Evolutionary conservation across 169 alveolate genomes (phyloP), one percentile per base, ranked within the genome.

Genomic region (Ichthyophthirius multifiliis): DNA sequence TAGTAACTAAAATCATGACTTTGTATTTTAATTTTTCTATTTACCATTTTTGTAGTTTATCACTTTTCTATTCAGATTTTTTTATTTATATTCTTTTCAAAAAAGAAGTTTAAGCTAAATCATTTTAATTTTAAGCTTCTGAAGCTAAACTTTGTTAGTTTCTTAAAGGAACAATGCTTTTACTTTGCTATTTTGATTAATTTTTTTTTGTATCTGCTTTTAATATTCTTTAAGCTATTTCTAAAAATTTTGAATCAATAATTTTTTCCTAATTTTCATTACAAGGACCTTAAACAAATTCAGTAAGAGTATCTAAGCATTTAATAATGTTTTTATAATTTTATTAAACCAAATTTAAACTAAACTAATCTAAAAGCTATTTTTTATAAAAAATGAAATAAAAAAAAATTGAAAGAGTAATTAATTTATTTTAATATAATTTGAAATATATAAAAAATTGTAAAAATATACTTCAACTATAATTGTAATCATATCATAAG

Each of bases 211-310:
- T 23, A 13, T 81, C 43, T 27, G 64, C 34, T 71, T 71, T 74
- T 20, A 43, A 23, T 10, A 73, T 47, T 23, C 37, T 23, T 15
- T 48, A 27, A 4, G 86, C 86, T 27, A 81, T 67, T 55, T 81
- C 79, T 18, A 81, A 74, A 27, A 81, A 81, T 81, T 81, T 81
- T 20, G 82, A 71, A 48, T 81, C 86, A 13, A 81, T 81, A 3
- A 81, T 81, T 12, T 81, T 71, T 16, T 81, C 41, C 43, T 81
- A 13, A 55, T 81, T 81, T 32, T 46, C 5, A 15, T 43, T 31
- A 34, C 86, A 81, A 34, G 86, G 86, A 2, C 86, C 86, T 48
- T 81, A 39, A 12, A 81, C 76, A 48, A 81, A 81, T 43, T 81
- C 86, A n/a, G 80, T 73, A 16, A 81, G 55, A 16, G 86, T 81